Percentiles rank a stretch among this genome's conserved stretches.
These are phyloP conservation scores for Nepenthes gracilis DNA, from an alignment of 148 eudicot species.

Conservation along the genomic window DNA sequence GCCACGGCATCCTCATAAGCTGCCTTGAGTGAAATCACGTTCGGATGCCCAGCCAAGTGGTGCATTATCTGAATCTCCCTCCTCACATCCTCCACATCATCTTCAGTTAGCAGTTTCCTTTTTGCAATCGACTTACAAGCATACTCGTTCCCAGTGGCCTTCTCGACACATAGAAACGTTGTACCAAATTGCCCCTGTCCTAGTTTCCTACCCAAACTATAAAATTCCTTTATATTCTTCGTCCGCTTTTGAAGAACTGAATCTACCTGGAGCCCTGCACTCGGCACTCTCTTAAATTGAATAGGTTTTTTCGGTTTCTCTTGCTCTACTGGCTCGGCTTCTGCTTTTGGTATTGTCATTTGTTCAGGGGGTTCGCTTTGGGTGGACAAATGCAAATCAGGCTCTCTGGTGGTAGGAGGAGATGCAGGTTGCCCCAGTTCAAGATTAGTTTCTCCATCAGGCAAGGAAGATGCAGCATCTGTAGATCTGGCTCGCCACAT, in stretches of 20 bases:
- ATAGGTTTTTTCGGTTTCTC: slow-evolving; percentile 12
- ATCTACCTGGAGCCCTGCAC: slow-evolving; percentile 33
- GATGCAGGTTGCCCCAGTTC: slow-evolving; percentile 1
- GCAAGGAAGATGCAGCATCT: slow-evolving; percentile 8
- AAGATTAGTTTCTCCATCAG: slow-evolving; percentile 16
- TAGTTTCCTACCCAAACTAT: slow-evolving; percentile 33
- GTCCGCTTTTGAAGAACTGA: slow-evolving; percentile 42
- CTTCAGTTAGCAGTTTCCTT: slow-evolving; percentile 39
- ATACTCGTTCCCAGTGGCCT: slow-evolving; percentile 24
- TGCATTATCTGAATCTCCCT: slow-evolving; percentile 40
- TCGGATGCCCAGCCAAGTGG: slow-evolving; percentile 20
- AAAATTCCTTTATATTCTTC: slow-evolving; percentile 34
- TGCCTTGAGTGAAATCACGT: slow-evolving; percentile 34
- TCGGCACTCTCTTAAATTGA: slow-evolving; percentile 23
- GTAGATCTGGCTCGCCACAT: slow-evolving; percentile 34
- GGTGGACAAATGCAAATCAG: slow-evolving; percentile 24
- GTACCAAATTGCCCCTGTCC: slow-evolving; percentile 61
- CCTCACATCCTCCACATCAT: slow-evolving; percentile 55
- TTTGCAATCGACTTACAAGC: slow-evolving; percentile 53
- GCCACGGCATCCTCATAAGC: slow-evolving; percentile 55
- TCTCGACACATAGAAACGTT: slow-evolving; percentile 36
- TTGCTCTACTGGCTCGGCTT: slow-evolving; percentile 27
- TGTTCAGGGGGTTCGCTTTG: slow-evolving; percentile 52
- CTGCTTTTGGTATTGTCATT: slow-evolving; percentile 31
- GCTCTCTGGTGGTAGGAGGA: slow-evolving; percentile 17